Percentiles rank a stretch among this genome's conserved stretches.
These are phyloP conservation scores for Neoarthrinium moseri DNA, from an alignment of 2,329 filamentous ascomycete species.

Conservation along the genomic window DNA sequence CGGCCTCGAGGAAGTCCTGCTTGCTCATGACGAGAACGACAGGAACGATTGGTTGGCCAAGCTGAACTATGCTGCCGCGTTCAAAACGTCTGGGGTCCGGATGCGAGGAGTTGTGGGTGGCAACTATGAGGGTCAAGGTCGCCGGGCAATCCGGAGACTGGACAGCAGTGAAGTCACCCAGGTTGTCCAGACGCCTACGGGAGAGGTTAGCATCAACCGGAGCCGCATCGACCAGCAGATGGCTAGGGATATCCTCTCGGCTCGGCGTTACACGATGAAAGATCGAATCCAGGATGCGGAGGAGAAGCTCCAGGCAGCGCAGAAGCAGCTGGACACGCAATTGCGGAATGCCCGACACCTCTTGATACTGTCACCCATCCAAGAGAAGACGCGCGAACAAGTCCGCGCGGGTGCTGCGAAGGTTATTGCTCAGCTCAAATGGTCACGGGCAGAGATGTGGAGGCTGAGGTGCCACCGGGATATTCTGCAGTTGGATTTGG, in stretches of 20 bases:
- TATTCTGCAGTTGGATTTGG: constrained; percentile 79
- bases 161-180: constrained; percentile 61
- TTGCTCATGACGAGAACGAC: constrained; percentile 87
- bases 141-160: constrained; percentile 69
- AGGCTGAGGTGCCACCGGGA: constrained; percentile 86
- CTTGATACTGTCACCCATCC: constrained; percentile 83
- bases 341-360: constrained; percentile 88
- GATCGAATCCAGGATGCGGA: constrained; percentile 82
- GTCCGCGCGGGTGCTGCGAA: constrained; percentile 81
- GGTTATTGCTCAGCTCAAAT: constrained; percentile 85
- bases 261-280: constrained; percentile 78
- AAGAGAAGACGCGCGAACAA: constrained; percentile 84
- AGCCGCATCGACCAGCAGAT: constrained; percentile 78
- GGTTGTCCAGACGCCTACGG: constrained; percentile 67
- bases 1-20: constrained; percentile 83
- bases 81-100: constrained; percentile 85
- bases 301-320: constrained; percentile 68
- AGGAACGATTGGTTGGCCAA: constrained; percentile 97
- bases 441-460: constrained; percentile 94
- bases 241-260: constrained; percentile 80
- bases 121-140: constrained; percentile 79
- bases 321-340: constrained; percentile 79
- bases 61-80: constrained; percentile 93
- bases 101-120: constrained; percentile 86
- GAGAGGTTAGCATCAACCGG: constrained; percentile 71